Percentiles rank a stretch among this genome's conserved stretches.
These are phyloP conservation scores for Pyrenochaeta sp. DNA, from an alignment of 2,329 filamentous ascomycete species.

Conservation along the genomic window DNA sequence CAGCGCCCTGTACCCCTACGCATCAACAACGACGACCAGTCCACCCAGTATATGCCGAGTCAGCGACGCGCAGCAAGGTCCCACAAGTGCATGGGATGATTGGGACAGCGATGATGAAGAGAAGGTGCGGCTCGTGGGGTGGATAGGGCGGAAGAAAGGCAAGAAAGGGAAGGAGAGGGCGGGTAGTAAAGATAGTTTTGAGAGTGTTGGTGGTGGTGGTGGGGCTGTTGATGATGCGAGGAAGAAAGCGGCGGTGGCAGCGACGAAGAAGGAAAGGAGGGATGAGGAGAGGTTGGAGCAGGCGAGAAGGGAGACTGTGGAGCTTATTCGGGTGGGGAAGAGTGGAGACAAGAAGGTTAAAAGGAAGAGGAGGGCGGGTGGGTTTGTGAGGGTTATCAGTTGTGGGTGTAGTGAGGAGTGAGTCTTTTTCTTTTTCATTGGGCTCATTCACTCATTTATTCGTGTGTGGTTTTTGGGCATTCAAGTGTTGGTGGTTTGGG, in stretches of 20 bases:
- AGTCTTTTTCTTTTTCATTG: background rate
- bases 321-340: constrained; percentile 4
- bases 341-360: constrained; percentile 17
- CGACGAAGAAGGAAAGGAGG: constrained; percentile 6
- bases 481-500: background rate
- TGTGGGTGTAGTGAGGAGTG: constrained; percentile 36
- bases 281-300: constrained; percentile 11
- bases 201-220: constrained; percentile 4
- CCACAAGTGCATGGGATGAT: constrained; percentile 48
- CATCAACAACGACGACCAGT: constrained; percentile 20
- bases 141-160: constrained; percentile 24
- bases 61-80: constrained; percentile 39
- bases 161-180: constrained; percentile 24
- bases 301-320: constrained; percentile 3
- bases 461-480: background rate
- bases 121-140: constrained; percentile 39
- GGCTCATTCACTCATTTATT: constrained; percentile 1
- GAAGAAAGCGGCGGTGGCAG: constrained; percentile 5
- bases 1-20: constrained; percentile 33
- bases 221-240: background rate
- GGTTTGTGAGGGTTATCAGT: constrained; percentile 44
- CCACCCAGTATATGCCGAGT: constrained; percentile 29
- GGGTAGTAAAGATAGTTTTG: constrained; percentile 22
- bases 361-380: constrained; percentile 31
- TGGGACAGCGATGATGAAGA: constrained; percentile 47